Percentiles rank a stretch among this genome's conserved stretches.
Conservation (phyloP, 116 monocot genomes). For the Papilionanthe hybrid region DNA sequence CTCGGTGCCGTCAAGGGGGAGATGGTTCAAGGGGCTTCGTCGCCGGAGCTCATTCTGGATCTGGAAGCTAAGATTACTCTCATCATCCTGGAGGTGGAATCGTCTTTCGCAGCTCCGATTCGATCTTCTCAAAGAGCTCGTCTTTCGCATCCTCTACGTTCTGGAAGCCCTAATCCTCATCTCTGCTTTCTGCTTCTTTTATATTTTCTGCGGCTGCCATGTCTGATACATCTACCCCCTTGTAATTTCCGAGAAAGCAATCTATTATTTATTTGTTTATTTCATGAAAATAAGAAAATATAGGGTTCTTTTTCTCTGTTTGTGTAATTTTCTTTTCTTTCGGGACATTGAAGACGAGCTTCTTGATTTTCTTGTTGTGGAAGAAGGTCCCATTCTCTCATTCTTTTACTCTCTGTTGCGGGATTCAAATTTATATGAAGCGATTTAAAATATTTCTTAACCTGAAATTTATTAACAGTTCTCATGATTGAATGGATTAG, state of each 20-base stretch:
- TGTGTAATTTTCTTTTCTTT: neutral
- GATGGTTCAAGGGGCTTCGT: conserved; percentile 12
- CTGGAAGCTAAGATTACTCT: neutral
- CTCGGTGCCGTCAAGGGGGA: neutral
- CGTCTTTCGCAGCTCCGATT: neutral
- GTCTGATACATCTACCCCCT: neutral
- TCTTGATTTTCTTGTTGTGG: too few species aligned
- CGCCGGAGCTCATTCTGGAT: neutral
- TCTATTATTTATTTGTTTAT: too few species aligned
- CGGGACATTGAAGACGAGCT: too few species aligned
- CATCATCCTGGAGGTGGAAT: neutral
- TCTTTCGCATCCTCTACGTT: conserved; percentile 15
- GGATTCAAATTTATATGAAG: too few species aligned
- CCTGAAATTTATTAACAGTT: too few species aligned
- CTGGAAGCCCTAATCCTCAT: conserved; percentile 8
- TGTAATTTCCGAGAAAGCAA: neutral
- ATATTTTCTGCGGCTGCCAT: conserved; percentile 15
- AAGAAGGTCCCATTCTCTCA: too few species aligned
- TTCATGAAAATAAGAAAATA: neutral
- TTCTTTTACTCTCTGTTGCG: too few species aligned
- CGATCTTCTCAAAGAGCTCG: neutral
- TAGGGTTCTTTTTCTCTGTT: neutral
- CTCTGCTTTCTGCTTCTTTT: conserved; percentile 4
- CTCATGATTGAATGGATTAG: too few species aligned
- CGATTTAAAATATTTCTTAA: too few species aligned